These are phyloP conservation scores for Pneumocystis jirovecii DNA, from an alignment of 1,139 yeast species.

Conservation along the genomic window DNA sequence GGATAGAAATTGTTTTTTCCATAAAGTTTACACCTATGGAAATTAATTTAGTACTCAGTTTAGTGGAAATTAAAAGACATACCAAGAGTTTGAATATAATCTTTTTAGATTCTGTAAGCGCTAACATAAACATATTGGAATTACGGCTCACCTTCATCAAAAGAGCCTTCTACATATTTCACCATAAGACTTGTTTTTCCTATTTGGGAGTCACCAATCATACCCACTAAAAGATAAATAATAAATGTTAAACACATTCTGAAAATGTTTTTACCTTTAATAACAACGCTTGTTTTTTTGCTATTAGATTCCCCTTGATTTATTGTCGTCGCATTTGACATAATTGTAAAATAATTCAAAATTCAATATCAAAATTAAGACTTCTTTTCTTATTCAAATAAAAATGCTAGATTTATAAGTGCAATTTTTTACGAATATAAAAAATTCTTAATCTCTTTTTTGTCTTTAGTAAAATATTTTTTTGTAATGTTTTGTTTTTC, in stretches of 20 bases:
- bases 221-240: constrained; percentile 79
- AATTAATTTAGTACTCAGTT: neutral
- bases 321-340: neutral
- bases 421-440: neutral
- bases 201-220: constrained; percentile 94
- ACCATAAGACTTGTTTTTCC: constrained; percentile 97
- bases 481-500: neutral
- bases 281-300: neutral
- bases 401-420: neutral
- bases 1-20: constrained; percentile 77
- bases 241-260: constrained; percentile 10
- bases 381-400: neutral
- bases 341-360: neutral
- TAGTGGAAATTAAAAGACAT: constrained; percentile 5
- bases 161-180: constrained; percentile 86
- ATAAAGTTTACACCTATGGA: constrained; percentile 76
- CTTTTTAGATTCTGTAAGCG: neutral
- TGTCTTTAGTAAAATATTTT: neutral
- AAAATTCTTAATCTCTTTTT: neutral
- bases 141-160: constrained; percentile 47
- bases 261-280: neutral
- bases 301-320: neutral
- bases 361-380: neutral
- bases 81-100: constrained; percentile 58
- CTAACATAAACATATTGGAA: neutral